phyloP scores from a whole-genome alignment of 106 monocot genomes.

The Dendrobium catenatum region DNA sequence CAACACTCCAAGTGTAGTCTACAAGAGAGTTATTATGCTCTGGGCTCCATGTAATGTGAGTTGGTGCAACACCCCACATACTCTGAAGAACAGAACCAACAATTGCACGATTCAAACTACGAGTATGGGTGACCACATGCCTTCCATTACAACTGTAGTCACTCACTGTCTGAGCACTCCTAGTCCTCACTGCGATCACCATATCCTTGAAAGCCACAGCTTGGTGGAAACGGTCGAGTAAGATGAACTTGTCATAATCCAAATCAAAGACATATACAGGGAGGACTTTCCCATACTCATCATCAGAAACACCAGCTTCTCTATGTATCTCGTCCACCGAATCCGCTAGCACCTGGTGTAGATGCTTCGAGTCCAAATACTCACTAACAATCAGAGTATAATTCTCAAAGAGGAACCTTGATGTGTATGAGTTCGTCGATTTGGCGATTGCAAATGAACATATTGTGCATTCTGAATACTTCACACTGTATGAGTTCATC shows the following conservation, averaged over 20 bases:
- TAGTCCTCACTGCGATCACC: conserved; percentile 86
- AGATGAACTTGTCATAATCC: conserved; percentile 62
- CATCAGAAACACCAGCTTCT: conserved; percentile 33
- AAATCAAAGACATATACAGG: conserved; percentile 92
- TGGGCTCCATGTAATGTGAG: conserved; percentile 77
- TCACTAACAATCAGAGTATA: conserved; percentile 90
- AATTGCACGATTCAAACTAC: conserved; percentile 76
- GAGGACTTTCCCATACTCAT: conserved; percentile 41
- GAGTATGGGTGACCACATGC: conserved; percentile 68
- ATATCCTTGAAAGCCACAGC: conserved; percentile 83
- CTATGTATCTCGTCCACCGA: conserved; percentile 60
- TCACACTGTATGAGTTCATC: conserved; percentile 37
- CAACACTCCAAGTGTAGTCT: conserved; percentile 92
- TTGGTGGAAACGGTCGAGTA: conserved; percentile 87
- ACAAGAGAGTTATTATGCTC: conserved; percentile 65
- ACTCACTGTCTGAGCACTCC: conserved; percentile 69
- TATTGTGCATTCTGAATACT: conserved; percentile 59
- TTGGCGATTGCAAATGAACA: conserved; percentile 77
- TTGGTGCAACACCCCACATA: conserved; percentile 89
- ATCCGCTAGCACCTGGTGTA: conserved; percentile 60
- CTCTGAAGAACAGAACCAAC: conserved; percentile 80
- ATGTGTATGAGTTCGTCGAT: conserved; percentile 72
- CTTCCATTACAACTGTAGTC: conserved; percentile 96
- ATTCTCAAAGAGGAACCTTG: conserved; percentile 86
- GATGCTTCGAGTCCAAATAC: conserved; percentile 79